Evolutionary conservation across 176 grass and related monocot genomes (phyloP).

Genomic region (Panicum miliaceum): DNA sequence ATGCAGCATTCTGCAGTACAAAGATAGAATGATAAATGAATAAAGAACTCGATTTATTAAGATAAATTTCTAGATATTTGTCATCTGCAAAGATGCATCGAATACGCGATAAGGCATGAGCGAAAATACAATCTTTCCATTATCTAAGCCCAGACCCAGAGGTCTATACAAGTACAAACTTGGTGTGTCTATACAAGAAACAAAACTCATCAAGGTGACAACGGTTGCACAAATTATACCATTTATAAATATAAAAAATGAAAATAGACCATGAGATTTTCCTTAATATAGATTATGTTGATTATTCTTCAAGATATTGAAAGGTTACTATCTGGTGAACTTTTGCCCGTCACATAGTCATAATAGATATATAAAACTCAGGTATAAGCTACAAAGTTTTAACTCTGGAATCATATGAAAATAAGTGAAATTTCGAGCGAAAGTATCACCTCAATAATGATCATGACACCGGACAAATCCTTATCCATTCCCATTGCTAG

Average conservation of each 20-base stretch:
- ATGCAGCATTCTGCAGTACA: conserved; percentile 64
- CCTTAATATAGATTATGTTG: background rate
- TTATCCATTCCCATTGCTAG: conserved; percentile 61
- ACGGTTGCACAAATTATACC: background rate
- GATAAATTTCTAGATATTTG: background rate
- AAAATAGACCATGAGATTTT: background rate
- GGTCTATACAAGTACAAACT: background rate
- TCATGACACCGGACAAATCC: conserved; percentile 69
- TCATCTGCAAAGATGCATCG: background rate
- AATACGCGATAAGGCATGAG: background rate
- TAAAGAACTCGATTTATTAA: conserved; percentile 12
- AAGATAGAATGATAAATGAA: background rate
- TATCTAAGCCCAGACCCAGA: background rate
- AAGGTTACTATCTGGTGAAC: conserved; percentile 10
- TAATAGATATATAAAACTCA: background rate
- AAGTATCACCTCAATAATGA: conserved; percentile 68
- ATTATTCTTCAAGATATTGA: background rate
- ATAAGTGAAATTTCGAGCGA: background rate
- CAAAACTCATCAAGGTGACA: conserved; percentile 11
- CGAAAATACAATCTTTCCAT: background rate
- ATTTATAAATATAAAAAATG: background rate
- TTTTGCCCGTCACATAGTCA: background rate
- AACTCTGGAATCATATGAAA: background rate
- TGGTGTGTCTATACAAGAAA: background rate
- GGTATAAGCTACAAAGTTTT: background rate